Evolutionary conservation across 257 asterid genomes (phyloP).

Genomic region (Penstemon newberryi): DNA sequence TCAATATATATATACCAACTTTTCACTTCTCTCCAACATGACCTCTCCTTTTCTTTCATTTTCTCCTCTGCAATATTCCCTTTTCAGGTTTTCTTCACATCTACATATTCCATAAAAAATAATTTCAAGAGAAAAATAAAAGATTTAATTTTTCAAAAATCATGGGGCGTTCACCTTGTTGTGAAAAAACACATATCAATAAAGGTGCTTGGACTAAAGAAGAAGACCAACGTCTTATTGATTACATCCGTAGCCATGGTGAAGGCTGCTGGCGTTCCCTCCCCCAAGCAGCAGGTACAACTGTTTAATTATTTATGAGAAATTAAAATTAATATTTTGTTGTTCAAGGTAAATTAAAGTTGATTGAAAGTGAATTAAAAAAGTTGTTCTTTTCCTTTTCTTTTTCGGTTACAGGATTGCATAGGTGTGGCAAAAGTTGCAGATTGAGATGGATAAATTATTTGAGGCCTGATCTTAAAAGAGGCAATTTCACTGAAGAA

Average conservation of each 20-base stretch:
- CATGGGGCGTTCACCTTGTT: slow-evolving; percentile 75
- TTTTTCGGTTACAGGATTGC: slow-evolving; percentile 40
- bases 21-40: neutral
- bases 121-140: neutral
- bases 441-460: slow-evolving; percentile 68
- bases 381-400: neutral
- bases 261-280: slow-evolving; percentile 77
- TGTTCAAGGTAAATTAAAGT: neutral
- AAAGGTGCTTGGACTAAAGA: slow-evolving; percentile 77
- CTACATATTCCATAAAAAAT: neutral
- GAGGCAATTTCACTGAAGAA: slow-evolving; percentile 57
- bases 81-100: neutral
- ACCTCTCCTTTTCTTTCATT: neutral
- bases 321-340: neutral
- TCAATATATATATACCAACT: neutral
- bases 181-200: slow-evolving; percentile 65
- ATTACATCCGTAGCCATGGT: slow-evolving; percentile 54
- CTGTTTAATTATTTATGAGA: neutral
- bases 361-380: neutral
- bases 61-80: neutral
- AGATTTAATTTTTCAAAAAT: neutral
- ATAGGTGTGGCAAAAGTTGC: slow-evolving; percentile 62
- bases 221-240: slow-evolving; percentile 56
- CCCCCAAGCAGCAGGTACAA: slow-evolving; percentile 59
- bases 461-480: slow-evolving; percentile 57